phyloP scores from a whole-genome alignment of 345 rosid species.

The Lenwebbia sp. region DNA sequence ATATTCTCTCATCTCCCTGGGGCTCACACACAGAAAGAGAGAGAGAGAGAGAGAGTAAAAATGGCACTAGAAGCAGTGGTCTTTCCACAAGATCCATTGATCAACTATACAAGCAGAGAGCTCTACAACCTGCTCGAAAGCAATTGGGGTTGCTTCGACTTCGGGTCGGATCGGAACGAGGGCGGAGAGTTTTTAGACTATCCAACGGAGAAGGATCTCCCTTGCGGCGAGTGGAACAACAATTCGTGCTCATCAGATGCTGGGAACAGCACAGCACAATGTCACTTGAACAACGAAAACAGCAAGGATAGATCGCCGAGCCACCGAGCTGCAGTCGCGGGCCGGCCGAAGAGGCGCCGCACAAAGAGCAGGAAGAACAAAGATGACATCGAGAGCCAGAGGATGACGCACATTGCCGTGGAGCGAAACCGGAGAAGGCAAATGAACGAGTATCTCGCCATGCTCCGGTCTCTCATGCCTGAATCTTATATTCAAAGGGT shows the following conservation, averaged over 20 bases:
- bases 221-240: conserved; percentile 16
- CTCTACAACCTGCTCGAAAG: conserved; percentile 28
- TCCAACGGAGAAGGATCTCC: conserved; percentile 21
- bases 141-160: conserved; percentile 18
- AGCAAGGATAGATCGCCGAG: background rate
- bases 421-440: conserved; percentile 93
- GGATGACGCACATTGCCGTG: conserved; percentile 97
- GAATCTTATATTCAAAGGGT: conserved; percentile 82
- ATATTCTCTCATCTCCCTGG: background rate
- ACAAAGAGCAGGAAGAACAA: conserved; percentile 54
- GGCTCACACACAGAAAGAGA: background rate
- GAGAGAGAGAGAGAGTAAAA: background rate
- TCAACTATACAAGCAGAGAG: conserved; percentile 21
- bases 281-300: background rate
- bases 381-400: conserved; percentile 81
- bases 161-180: conserved; percentile 8
- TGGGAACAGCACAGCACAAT: background rate
- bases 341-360: conserved; percentile 50
- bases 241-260: background rate
- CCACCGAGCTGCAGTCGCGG: background rate
- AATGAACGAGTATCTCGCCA: conserved; percentile 81
- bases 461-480: conserved; percentile 82
- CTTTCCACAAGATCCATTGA: conserved; percentile 40
- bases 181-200: conserved; percentile 21
- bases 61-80: conserved; percentile 76